A percentile compares a stretch with the other conserved stretches of the same genome.
These are phyloP conservation scores for Colletotrichum acutatum DNA, from an alignment of 2,329 filamentous ascomycete species.

Conservation along the genomic window DNA sequence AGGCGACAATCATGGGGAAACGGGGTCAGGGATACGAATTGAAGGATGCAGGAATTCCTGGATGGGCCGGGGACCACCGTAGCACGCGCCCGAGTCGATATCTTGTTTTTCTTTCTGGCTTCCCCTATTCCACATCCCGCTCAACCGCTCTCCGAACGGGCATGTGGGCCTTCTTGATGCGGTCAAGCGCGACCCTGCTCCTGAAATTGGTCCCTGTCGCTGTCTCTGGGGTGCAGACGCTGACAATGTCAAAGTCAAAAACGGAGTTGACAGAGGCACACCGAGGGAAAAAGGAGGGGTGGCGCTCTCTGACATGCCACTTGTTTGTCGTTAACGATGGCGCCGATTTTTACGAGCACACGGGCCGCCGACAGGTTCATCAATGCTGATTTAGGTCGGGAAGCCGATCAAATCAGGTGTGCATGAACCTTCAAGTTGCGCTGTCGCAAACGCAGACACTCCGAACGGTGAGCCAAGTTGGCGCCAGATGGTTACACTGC, in stretches of 20 bases:
- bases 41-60: neutral
- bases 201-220: neutral
- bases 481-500: neutral
- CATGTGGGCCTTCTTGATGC: slow-evolving; percentile 22
- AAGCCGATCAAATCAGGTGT: neutral
- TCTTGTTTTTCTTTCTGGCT: slow-evolving; percentile 6
- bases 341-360: slow-evolving; percentile 1
- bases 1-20: slow-evolving; percentile 11
- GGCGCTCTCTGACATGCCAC: slow-evolving; percentile 8
- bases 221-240: slow-evolving; percentile 17
- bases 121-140: slow-evolving; percentile 25
- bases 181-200: slow-evolving; percentile 10
- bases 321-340: slow-evolving; percentile 13
- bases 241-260: neutral
- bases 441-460: neutral
- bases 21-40: slow-evolving; percentile 3
- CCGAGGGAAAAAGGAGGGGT: neutral
- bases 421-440: neutral
- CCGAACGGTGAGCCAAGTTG: neutral
- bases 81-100: neutral
- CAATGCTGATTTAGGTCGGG: neutral
- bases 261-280: slow-evolving; percentile 1
- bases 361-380: slow-evolving; percentile 8
- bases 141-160: slow-evolving; percentile 7
- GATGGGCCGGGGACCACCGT: neutral